Evolutionary conservation across 345 rosid genomes (phyloP), one percentile per base, ranked within the genome.

Genomic region (Boechera divaricarpa): DNA sequence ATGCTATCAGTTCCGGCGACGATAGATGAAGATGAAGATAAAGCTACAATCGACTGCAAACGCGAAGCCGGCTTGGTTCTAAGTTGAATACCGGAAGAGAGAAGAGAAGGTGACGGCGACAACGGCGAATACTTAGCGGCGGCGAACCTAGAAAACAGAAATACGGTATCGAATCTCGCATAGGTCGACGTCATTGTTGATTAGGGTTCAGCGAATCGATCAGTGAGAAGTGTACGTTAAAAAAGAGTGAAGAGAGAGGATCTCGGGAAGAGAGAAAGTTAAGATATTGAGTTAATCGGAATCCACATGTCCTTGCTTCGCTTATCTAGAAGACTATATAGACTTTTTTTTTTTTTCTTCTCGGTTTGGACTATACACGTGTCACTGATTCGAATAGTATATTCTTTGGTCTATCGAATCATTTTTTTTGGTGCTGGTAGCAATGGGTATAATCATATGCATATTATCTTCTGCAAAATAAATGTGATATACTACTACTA

Each of bases 1-100:
- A 88, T 84, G 86, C 88, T 88, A 83, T 84, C 91, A 11, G 88
- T 88, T 77, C 89, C 93, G 0, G 89, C 82, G 62, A 87, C 62
- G 80, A 89, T 66, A 49, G 92, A 15, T 5, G 95, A 70, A 49
- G 92, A 15, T 5, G 95, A 70, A 13, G 83, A 74, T n/a, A 82
- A 84, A 41, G 91, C 88, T 15, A 65, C 70, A 54, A 80, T n/a
- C n/a, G 81, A 63, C 0, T 24, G 79, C 2, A 78, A 60, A 35
- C 65, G 76, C 4, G 74, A 54, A 64, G 12, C 16, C 28, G 81
- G 45, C 9, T 42, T 67, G 39, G 63, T 68, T 71, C 56, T 63
- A 16, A 81, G 82, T 38, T 80, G 70, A 55, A 84, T 62, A 1
- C 71, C 78, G 51, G 86, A 68, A 10, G 86, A 64, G 68, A 80